Conservation (phyloP, 179 eudicot species). For the Gypsophila paniculata region DNA sequence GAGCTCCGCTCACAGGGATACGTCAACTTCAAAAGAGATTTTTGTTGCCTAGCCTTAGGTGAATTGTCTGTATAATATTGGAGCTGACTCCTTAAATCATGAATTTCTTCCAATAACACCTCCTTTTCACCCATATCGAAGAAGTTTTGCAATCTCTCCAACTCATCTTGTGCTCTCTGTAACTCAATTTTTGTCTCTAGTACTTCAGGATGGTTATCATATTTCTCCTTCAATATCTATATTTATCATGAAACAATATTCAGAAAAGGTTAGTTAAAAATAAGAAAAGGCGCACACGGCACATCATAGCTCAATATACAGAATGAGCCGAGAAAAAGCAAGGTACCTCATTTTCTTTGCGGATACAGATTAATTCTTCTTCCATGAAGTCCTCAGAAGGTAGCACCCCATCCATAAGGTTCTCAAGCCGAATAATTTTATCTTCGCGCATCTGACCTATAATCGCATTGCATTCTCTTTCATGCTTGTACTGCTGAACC, state of each 20-base stretch:
- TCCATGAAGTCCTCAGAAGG: slow-evolving; percentile 77
- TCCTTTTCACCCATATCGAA: slow-evolving; percentile 93
- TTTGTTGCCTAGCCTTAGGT: slow-evolving; percentile 36
- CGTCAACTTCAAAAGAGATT: slow-evolving; percentile 54
- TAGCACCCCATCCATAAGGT: slow-evolving; percentile 88
- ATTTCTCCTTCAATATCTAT: slow-evolving; percentile 75
- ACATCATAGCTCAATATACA: background rate
- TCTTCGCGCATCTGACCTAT: slow-evolving; percentile 87
- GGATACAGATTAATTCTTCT: slow-evolving; percentile 62
- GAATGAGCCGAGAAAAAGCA: background rate
- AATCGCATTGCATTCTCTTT: slow-evolving; percentile 87
- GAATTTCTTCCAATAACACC: slow-evolving; percentile 81
- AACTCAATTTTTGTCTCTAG: slow-evolving; percentile 66
- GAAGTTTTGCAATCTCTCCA: slow-evolving; percentile 66
- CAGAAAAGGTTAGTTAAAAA: background rate
- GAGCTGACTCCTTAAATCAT: slow-evolving; percentile 75
- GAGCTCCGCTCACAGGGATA: slow-evolving; percentile 40
- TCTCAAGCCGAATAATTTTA: slow-evolving; percentile 85
- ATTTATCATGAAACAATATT: slow-evolving; percentile 7
- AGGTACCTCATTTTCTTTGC: slow-evolving; percentile 72
- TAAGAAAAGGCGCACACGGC: background rate
- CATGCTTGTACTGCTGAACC: slow-evolving; percentile 96
- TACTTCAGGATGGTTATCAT: slow-evolving; percentile 85
- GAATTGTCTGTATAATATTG: slow-evolving; percentile 63
- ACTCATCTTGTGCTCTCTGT: slow-evolving; percentile 61